Evolutionary conservation across 2,329 filamentous ascomycete species (phyloP), one percentile per base, ranked within the genome.

Genomic region (Claviceps digitariae): DNA sequence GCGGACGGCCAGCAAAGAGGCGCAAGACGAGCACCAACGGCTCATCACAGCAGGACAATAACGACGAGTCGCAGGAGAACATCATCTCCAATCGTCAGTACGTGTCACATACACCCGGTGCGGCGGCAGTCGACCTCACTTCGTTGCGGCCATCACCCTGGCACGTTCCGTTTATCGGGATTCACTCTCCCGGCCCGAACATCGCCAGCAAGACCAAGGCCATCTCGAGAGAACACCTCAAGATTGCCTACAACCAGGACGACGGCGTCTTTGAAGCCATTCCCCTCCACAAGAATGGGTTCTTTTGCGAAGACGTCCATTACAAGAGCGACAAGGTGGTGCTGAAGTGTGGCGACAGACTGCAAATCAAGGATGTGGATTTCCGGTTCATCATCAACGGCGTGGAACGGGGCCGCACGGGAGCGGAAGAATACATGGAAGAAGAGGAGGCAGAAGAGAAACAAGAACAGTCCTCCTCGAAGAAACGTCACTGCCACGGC

Each of bases 201-300:
- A 79, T 81, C 56, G 77, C 80, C 2, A 73, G 67, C 55, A 80
- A 78, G 57, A 87, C 86, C 50, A 86, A 85, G 62, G 79, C 78
- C 50, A 90, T 90, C 52, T 90, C 86, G 3, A 75, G 86, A 56
- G 73, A 84, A 59, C 87, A 91, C 64, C 72, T 87, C 49, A 83
- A 82, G 61, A 87, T 91, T 59, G 72, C 78, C 48, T 90, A 83
- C 68, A 85, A 86, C 61, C 73, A 78, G 56, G 71, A 79, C 13
- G 74, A 74, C 43, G 74, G 79, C 21, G 71, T 79, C 7, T 90
- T 87, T 61, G 80, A 87, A 62, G 79, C 86, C 48, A 72, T 75
- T 25, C 74, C 77, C 0, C 61, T 81, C 9, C 78, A 81, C 58
- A 75, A 74, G 57, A 89, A 89, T 59, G 84, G 85, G 6, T 82